Evolutionary conservation across 2,329 filamentous ascomycete genomes (phyloP).

Genomic region (Samsoniella hepiali): DNA sequence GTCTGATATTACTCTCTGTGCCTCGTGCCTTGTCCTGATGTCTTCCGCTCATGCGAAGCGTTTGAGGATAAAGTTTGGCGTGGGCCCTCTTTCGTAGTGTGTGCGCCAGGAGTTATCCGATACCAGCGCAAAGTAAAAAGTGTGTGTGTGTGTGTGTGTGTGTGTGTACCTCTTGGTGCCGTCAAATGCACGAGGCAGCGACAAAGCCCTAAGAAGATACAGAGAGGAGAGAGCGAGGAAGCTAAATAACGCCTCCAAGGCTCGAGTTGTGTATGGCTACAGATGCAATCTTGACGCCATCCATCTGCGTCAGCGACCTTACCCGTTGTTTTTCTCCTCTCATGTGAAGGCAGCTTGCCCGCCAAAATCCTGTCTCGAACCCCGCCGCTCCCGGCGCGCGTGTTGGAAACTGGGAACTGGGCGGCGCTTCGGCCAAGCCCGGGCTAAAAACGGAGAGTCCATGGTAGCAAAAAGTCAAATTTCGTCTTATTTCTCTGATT

Average conservation of each 20-base stretch:
- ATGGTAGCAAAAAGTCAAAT: not conserved
- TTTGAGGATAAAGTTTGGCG: constrained; percentile 1
- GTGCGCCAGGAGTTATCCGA: not conserved
- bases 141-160: not conserved
- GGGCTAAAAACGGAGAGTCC: not conserved
- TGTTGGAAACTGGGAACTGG: not conserved
- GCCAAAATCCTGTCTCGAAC: not conserved
- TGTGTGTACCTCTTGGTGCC: not conserved
- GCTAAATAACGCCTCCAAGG: not conserved
- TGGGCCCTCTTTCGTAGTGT: not conserved
- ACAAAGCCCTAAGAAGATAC: not conserved
- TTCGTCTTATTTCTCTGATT: not conserved
- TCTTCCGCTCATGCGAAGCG: not conserved
- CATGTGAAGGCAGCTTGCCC: not conserved
- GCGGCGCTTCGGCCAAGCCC: not conserved
- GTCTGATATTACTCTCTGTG: not conserved
- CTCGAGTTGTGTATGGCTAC: not conserved
- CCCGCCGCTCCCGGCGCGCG: not conserved
- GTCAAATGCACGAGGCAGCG: not conserved
- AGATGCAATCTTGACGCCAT: not conserved
- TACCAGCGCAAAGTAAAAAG: not conserved
- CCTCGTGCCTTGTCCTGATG: not conserved
- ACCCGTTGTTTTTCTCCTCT: not conserved
- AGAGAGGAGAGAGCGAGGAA: not conserved
- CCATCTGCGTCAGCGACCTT: not conserved